Conservation (phyloP, 208 protist genomes). For the Leishmania tropica region DNA sequence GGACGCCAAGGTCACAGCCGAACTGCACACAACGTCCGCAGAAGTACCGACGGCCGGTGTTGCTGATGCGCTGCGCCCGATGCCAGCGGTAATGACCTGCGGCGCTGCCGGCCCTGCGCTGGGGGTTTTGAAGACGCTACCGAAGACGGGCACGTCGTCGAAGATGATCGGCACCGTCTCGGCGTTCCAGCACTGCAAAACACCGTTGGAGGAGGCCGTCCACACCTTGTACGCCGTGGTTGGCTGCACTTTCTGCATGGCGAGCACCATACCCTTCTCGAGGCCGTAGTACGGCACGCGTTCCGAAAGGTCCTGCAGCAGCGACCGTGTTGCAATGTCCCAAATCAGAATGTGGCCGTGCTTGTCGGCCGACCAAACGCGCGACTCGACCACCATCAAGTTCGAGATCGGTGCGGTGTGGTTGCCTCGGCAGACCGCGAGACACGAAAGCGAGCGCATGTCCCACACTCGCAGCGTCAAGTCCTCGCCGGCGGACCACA, state of each 20-base stretch:
- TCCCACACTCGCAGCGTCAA: constrained; percentile 84
- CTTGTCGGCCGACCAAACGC: constrained; percentile 88
- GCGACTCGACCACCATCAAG: constrained; percentile 58
- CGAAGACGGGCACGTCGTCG: constrained; percentile 24
- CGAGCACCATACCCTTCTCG: constrained; percentile 42
- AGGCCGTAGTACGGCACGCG: constrained; percentile 37
- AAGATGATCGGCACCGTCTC: constrained; percentile 77
- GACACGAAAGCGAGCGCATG: constrained; percentile 57
- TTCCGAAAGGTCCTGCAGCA: constrained; percentile 64
- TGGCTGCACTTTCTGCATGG: constrained; percentile 65
- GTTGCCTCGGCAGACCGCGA: constrained; percentile 39
- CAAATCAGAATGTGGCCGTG: constrained; percentile 81
- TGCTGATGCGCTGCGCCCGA: background rate
- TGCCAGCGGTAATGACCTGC: no score
- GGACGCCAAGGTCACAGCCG: constrained; percentile 17
- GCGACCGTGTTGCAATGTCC: constrained; percentile 72
- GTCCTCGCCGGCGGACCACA: constrained; percentile 87
- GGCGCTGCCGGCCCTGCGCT: background rate
- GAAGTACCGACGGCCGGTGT: background rate
- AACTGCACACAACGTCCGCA: constrained; percentile 3
- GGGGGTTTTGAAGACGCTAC: background rate
- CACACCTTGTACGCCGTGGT: constrained; percentile 75
- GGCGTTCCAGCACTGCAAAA: constrained; percentile 87
- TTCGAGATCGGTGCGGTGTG: constrained; percentile 73
- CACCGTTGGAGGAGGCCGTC: constrained; percentile 60